Percentiles rank a stretch among this genome's conserved stretches.
These are phyloP conservation scores for Volvox africanus DNA, from an alignment of 139 green algal genomes.

Conservation along the genomic window DNA sequence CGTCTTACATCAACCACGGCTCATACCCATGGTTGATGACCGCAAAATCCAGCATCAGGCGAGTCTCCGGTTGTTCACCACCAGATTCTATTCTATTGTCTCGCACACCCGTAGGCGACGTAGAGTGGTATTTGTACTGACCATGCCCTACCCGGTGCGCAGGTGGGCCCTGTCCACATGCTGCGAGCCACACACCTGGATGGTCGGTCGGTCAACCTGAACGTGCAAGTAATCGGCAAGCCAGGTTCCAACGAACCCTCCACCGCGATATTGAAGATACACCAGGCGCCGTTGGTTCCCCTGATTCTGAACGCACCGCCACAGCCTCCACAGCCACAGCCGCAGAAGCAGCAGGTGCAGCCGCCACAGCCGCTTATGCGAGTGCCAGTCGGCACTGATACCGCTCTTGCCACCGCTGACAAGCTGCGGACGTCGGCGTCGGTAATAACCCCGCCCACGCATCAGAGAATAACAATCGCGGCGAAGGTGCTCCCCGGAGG, in stretches of 20 bases:
- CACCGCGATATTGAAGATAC: constrained; percentile 8
- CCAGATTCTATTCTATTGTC: too few relatives aligned
- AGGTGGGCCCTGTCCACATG: constrained; percentile 20
- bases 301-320: not conserved
- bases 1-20: too few relatives aligned
- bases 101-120: too few relatives aligned
- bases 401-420: not conserved
- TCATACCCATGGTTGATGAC: too few relatives aligned
- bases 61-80: too few relatives aligned
- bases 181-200: constrained; percentile 4
- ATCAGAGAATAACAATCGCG: too few relatives aligned
- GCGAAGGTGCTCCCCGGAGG: too few relatives aligned
- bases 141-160: not conserved
- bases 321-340: not conserved
- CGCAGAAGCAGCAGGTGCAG: not conserved
- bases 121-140: too few relatives aligned
- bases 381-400: not conserved
- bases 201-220: not conserved
- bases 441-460: too few relatives aligned
- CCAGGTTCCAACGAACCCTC: not conserved
- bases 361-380: not conserved
- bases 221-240: constrained; percentile 42
- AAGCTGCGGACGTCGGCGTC: too few relatives aligned
- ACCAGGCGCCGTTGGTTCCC: constrained; percentile 18
- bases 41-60: too few relatives aligned